Evolutionary conservation across 2,329 filamentous ascomycete species (phyloP).

Genomic region (Aspergillus pseudoterreus): DNA sequence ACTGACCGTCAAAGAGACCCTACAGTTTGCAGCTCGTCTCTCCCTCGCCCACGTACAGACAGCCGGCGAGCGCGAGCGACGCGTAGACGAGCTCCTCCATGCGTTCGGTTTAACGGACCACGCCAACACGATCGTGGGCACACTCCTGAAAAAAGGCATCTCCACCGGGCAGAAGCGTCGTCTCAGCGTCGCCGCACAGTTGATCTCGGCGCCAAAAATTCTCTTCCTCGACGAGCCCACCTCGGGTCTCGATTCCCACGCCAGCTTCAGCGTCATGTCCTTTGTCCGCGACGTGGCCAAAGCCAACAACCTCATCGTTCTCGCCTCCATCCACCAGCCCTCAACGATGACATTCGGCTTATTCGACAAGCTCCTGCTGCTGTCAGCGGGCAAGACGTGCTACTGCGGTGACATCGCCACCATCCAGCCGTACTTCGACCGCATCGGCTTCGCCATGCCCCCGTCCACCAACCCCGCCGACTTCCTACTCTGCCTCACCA

Average conservation of each 20-base stretch:
- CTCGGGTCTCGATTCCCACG: not conserved
- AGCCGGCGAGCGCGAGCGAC: not conserved
- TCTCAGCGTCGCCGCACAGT: not conserved
- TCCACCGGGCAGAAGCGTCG: not conserved
- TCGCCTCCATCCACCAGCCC: not conserved
- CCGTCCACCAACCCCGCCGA: not conserved
- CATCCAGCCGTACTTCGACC: not conserved
- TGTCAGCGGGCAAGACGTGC: not conserved
- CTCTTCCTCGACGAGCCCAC: not conserved
- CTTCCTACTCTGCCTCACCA: not conserved
- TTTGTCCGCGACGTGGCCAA: not conserved
- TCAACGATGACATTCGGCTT: not conserved
- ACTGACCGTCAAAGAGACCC: not conserved
- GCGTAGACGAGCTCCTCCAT: not conserved
- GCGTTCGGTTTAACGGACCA: not conserved
- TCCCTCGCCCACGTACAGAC: not conserved
- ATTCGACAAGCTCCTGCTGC: not conserved
- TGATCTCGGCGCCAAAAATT: not conserved
- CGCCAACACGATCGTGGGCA: not conserved
- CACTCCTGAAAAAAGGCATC: not conserved
- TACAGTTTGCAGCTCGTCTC: not conserved
- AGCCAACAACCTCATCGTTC: not conserved
- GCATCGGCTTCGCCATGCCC: not conserved
- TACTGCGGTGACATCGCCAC: not conserved
- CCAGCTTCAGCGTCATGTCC: not conserved